Evolutionary conservation across 805 yeast genomes (phyloP).

Genomic region (Candida xiaguanensis): DNA sequence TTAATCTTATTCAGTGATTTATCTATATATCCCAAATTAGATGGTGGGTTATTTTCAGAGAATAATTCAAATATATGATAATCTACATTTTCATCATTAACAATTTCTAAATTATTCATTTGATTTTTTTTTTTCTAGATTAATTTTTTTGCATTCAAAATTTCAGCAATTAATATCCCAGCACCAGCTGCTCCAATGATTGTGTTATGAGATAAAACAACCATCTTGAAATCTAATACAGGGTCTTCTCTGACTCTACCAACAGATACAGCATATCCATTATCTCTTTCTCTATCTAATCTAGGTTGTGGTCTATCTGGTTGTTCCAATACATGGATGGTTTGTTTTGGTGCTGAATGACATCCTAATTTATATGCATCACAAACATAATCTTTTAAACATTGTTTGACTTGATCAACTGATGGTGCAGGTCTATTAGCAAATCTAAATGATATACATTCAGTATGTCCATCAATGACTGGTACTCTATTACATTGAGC

Average conservation of each 20-base stretch:
- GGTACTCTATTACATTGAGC: constrained; percentile 98
- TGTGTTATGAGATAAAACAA: constrained; percentile 95
- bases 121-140: constrained; percentile 38
- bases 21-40: constrained; percentile 35
- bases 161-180: constrained; percentile 92
- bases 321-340: constrained; percentile 90
- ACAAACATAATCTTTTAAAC: constrained; percentile 69
- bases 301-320: constrained; percentile 96
- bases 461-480: constrained; percentile 97
- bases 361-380: constrained; percentile 81
- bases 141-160: constrained; percentile 70
- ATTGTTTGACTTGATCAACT: constrained; percentile 70
- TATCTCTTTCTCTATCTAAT: constrained; percentile 92
- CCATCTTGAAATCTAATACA: constrained; percentile 92
- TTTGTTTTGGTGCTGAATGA: constrained; percentile 87
- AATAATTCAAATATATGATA: constrained; percentile 33
- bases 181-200: constrained; percentile 99
- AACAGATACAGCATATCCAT: constrained; percentile 90
- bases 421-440: constrained; percentile 81
- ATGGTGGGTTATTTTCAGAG: constrained; percentile 23
- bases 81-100: constrained; percentile 18
- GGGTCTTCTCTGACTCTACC: constrained; percentile 94
- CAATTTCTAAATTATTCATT: constrained; percentile 15
- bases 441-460: constrained; percentile 84
- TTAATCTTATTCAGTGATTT: constrained; percentile 19